phyloP scores from a whole-genome alignment of 805 yeast species.

The Scheffersomyces spartinae region DNA sequence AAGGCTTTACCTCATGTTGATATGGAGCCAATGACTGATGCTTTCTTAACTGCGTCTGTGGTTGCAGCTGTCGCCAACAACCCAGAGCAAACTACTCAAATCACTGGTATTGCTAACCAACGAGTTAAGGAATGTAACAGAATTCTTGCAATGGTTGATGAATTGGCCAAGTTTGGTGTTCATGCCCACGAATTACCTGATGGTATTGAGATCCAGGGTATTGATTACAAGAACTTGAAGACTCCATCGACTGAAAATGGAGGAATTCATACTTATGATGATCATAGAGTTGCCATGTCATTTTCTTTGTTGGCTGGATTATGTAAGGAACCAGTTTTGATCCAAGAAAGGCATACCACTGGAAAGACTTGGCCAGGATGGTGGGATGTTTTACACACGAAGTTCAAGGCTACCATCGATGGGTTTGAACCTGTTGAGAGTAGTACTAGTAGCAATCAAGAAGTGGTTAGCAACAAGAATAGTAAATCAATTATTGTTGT shows the following conservation, averaged over 20 bases:
- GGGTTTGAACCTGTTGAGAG: conserved; percentile 49
- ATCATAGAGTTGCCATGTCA: conserved; percentile 97
- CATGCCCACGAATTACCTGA: conserved; percentile 75
- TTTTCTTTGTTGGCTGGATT: conserved; percentile 80
- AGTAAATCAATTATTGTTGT: conserved; percentile 61
- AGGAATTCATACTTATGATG: conserved; percentile 78
- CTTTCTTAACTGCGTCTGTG: conserved; percentile 91
- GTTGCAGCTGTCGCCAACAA: conserved; percentile 82
- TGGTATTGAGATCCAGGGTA: conserved; percentile 82
- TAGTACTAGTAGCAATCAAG: conserved; percentile 7
- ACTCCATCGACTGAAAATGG: conserved; percentile 39
- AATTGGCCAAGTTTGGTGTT: conserved; percentile 87
- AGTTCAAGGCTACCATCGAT: conserved; percentile 51
- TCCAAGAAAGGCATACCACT: conserved; percentile 84
- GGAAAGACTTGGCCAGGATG: conserved; percentile 99
- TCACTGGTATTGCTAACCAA: conserved; percentile 95
- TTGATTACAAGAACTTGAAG: conserved; percentile 36
- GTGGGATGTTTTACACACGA: conserved; percentile 87
- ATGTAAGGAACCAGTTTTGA: conserved; percentile 47
- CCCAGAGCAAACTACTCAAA: conserved; percentile 48
- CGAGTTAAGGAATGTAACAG: conserved; percentile 96
- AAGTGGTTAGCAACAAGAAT: conserved; percentile 21
- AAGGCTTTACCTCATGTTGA: conserved; percentile 68
- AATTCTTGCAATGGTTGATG: conserved; percentile 86
- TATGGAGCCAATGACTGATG: conserved; percentile 99